Evolutionary conservation across 2,329 filamentous ascomycete genomes (phyloP), one percentile per base, ranked within the genome.

Genomic region (Seiridium unicorne): DNA sequence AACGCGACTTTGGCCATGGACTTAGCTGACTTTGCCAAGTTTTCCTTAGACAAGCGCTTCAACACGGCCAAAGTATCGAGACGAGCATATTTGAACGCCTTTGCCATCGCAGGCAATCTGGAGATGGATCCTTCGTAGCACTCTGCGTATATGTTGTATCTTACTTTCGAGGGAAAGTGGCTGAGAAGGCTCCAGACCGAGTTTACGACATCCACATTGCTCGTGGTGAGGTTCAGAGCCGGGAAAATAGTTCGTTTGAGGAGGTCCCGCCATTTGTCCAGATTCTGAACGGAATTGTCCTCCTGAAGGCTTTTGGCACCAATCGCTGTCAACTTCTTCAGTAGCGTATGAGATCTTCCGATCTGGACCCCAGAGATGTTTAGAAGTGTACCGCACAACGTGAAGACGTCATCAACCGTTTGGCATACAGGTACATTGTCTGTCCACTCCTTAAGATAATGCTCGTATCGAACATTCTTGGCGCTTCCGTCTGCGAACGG

Each of bases 381-480:
- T 51, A 97, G 79, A 31, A 99, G 83, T 1, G 92, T 93, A 60
- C 87, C 85, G 73, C 93, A 96, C 0, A 97, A 84, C 2, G 89
- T 88, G 73, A 98, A 95, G 11, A 99, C 84, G 70, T 99, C 95
- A 63, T 97, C 92, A 5, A 97, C 87, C 1, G 82, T 90, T 72
- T 96, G 93, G 70, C 95, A 99, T 26, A 97, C 79, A 0, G 95
- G 96, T 51, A 99, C 83, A 64, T 95, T 96, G 74, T 98, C 94
- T 2, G 88, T 84, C 95, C 95, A 99, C 67, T 98, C 95, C 61
- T 97, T 93, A 88, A 95, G 97, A 74, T 99, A 99, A 72, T 96
- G 98, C 40, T 90, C 87, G 73, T 97, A 98, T 57, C 90, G 85
- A n/a, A 84, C 83, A 26, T 89, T 88, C 66, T 93, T 91, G 58